These are phyloP conservation scores for Pichia deserticola DNA, from an alignment of 805 yeast genomes.

Conservation along the genomic window DNA sequence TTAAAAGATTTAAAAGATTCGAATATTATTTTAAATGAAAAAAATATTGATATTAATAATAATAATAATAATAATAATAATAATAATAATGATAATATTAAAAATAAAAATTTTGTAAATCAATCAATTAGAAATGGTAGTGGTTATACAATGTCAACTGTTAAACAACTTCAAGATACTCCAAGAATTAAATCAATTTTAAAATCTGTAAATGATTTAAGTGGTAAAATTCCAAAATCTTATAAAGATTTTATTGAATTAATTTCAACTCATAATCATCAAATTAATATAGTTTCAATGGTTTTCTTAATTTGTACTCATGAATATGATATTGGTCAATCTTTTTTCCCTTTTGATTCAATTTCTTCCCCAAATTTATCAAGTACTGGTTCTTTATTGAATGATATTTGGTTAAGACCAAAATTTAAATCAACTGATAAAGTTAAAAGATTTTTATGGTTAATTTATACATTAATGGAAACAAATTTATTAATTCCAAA, in stretches of 20 bases:
- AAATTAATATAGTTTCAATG: constrained; percentile 61
- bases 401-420: constrained; percentile 65
- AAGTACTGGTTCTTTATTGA: constrained; percentile 41
- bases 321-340: constrained; percentile 30
- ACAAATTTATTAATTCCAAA: constrained; percentile 52
- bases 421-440: constrained; percentile 56
- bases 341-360: constrained; percentile 19
- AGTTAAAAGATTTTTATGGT: constrained; percentile 73
- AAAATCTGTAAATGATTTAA: constrained; percentile 77
- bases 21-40: neutral
- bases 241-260: constrained; percentile 37
- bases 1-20: neutral
- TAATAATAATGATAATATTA: neutral
- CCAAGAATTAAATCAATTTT: constrained; percentile 86
- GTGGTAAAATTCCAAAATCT: constrained; percentile 39
- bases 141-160: constrained; percentile 35
- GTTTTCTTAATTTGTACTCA: constrained; percentile 67
- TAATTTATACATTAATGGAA: constrained; percentile 72
- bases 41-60: neutral
- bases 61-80: neutral
- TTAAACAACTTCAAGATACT: constrained; percentile 86
- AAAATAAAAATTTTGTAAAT: neutral
- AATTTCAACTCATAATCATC: constrained; percentile 10
- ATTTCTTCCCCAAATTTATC: constrained; percentile 4
- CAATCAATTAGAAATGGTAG: constrained; percentile 19